Evolutionary conservation across 1,284 basidiomycete genomes (phyloP).

Genomic region (Ceratobasidium sp.): DNA sequence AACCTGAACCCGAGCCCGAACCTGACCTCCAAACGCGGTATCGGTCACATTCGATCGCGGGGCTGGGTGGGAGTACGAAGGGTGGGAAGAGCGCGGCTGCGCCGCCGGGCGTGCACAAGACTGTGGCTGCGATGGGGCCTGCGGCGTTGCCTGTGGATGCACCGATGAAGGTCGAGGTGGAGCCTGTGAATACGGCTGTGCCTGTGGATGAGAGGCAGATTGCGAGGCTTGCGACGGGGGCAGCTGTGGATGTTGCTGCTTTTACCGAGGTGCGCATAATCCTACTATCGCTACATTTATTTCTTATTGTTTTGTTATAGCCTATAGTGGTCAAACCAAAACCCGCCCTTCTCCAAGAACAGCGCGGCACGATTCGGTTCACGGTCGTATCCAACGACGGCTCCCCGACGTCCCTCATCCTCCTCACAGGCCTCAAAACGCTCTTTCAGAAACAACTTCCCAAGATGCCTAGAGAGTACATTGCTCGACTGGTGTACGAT

Average conservation of each 20-base stretch:
- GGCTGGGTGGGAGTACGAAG: not conserved
- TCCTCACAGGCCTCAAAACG: slow-evolving; percentile 94
- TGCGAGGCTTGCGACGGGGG: slow-evolving; percentile 78
- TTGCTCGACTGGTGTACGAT: slow-evolving; percentile 95
- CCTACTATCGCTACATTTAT: not conserved
- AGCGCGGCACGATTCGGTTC: slow-evolving; percentile 85
- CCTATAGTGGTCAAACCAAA: slow-evolving; percentile 67
- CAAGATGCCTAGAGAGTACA: slow-evolving; percentile 99
- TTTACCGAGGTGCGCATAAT: slow-evolving; percentile 59
- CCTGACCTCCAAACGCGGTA: slow-evolving; percentile 33
- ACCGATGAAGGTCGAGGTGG: slow-evolving; percentile 59
- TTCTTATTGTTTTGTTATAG: slow-evolving; percentile 49
- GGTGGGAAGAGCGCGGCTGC: slow-evolving; percentile 59
- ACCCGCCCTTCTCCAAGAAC: slow-evolving; percentile 84
- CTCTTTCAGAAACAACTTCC: slow-evolving; percentile 98
- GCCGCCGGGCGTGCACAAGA: slow-evolving; percentile 64
- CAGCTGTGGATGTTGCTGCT: slow-evolving; percentile 74
- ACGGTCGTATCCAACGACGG: slow-evolving; percentile 88
- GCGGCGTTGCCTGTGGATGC: slow-evolving; percentile 52
- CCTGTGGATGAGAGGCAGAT: slow-evolving; percentile 79
- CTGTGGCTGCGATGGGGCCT: slow-evolving; percentile 64
- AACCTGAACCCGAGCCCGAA: slow-evolving; percentile 43
- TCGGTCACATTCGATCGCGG: not conserved
- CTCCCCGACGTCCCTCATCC: slow-evolving; percentile 78
- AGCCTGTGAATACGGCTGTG: slow-evolving; percentile 70